Evolutionary conservation across 225 moss, liverwort and hornwort species (phyloP).

Genomic region (Marchantia polymorpha): DNA sequence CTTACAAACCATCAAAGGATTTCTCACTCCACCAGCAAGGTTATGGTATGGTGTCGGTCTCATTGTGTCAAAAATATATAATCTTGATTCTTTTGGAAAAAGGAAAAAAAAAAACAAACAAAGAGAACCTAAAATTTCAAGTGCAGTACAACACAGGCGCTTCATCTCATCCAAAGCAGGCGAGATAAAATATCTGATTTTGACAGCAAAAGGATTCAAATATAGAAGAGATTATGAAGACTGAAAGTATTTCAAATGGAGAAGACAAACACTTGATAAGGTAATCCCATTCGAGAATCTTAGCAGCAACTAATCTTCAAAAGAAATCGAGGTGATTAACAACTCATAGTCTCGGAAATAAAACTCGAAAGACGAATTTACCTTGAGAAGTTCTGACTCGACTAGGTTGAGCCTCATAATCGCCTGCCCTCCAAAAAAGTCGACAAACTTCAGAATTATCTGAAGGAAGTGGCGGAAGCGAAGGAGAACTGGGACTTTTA

Average conservation of each 20-base stretch:
- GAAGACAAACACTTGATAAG: background rate
- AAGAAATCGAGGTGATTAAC: background rate
- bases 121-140: too few relatives aligned
- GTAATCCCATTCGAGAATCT: background rate
- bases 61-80: too few relatives aligned
- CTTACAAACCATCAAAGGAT: too few relatives aligned
- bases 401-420: conserved; percentile 52
- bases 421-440: conserved; percentile 80
- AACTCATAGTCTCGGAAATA: background rate
- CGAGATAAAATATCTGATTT: too few relatives aligned
- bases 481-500: conserved; percentile 23
- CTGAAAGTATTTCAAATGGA: background rate
- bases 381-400: conserved; percentile 36
- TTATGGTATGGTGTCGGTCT: too few relatives aligned
- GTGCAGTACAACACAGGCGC: too few relatives aligned
- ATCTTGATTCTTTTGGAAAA: too few relatives aligned
- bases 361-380: background rate
- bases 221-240: background rate
- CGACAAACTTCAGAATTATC: conserved; percentile 42
- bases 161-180: too few relatives aligned
- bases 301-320: too few relatives aligned
- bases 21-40: too few relatives aligned
- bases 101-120: too few relatives aligned
- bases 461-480: background rate
- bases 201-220: too few relatives aligned